A percentile compares a stretch with the other conserved stretches of the same genome.
phyloP scores from a whole-genome alignment of 176 grass and related monocot species.

The Rhynchospora pubera region DNA sequence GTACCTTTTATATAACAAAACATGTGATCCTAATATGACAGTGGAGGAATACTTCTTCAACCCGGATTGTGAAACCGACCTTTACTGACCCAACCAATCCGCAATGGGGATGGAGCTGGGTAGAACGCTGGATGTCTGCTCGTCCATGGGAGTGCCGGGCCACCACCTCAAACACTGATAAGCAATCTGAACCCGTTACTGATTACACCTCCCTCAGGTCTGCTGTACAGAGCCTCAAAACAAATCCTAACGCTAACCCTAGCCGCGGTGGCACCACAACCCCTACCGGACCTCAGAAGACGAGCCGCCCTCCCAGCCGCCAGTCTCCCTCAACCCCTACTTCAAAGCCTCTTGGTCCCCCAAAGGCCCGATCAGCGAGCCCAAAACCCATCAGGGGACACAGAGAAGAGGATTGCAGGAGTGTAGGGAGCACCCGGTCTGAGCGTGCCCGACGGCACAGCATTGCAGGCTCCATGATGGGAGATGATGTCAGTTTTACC shows the following conservation, averaged over 20 bases:
- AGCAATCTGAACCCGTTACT: constrained; percentile 31
- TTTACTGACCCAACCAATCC: constrained; percentile 75
- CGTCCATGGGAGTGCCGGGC: constrained; percentile 56
- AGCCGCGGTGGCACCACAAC: constrained; percentile 26
- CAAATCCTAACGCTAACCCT: constrained; percentile 9
- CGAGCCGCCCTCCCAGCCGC: constrained; percentile 48
- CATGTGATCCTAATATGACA: constrained; percentile 25
- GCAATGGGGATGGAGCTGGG: constrained; percentile 98
- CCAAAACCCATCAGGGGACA: constrained; percentile 45
- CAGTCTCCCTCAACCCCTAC: constrained; percentile 61
- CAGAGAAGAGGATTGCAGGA: constrained; percentile 71
- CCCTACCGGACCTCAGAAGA: constrained; percentile 38
- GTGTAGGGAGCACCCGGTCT: constrained; percentile 68
- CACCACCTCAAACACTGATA: constrained; percentile 25
- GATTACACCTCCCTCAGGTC: background rate
- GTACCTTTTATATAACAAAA: background rate
- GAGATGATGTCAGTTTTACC: constrained; percentile 70
- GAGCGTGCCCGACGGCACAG: constrained; percentile 65
- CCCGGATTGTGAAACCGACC: constrained; percentile 36
- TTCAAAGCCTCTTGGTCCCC: constrained; percentile 25
- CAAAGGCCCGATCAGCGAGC: constrained; percentile 54
- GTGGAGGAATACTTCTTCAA: constrained; percentile 57
- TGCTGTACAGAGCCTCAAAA: constrained; percentile 13
- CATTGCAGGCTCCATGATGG: constrained; percentile 43
- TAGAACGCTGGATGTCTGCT: constrained; percentile 83